These are phyloP conservation scores for Cordyceps javanica DNA, from an alignment of 2,329 filamentous ascomycete genomes.

Conservation along the genomic window DNA sequence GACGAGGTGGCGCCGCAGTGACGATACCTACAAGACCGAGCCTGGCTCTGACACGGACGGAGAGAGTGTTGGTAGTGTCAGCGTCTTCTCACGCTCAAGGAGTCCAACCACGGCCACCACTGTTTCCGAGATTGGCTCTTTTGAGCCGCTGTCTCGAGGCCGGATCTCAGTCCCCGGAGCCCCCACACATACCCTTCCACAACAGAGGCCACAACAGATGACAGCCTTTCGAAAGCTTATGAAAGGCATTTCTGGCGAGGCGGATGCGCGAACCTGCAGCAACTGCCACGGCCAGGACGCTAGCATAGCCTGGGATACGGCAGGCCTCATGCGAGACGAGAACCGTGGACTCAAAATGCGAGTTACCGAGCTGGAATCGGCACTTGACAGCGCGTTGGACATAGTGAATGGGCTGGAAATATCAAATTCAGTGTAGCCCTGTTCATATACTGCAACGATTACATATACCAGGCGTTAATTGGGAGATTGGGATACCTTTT, in stretches of 20 bases:
- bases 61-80: slow-evolving; percentile 42
- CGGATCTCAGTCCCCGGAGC: slow-evolving; percentile 28
- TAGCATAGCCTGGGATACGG: slow-evolving; percentile 59
- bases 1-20: slow-evolving; percentile 37
- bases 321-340: slow-evolving; percentile 54
- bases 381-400: slow-evolving; percentile 56
- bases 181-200: slow-evolving; percentile 35
- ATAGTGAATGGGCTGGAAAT: slow-evolving; percentile 44
- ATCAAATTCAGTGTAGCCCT: not conserved
- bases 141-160: slow-evolving; percentile 8
- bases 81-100: slow-evolving; percentile 55
- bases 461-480: slow-evolving; percentile 8
- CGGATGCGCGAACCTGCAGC: slow-evolving; percentile 31
- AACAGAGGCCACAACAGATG: slow-evolving; percentile 21
- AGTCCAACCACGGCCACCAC: slow-evolving; percentile 47
- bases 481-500: not conserved
- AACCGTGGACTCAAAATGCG: slow-evolving; percentile 55
- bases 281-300: slow-evolving; percentile 55
- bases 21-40: slow-evolving; percentile 37
- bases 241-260: slow-evolving; percentile 35
- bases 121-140: slow-evolving; percentile 25
- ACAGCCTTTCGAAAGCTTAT: slow-evolving; percentile 37
- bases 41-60: slow-evolving; percentile 46
- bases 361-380: slow-evolving; percentile 52
- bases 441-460: not conserved